Base-by-base conservation (phyloP, 805 yeast species). In the Candida sithepensis region DNA sequence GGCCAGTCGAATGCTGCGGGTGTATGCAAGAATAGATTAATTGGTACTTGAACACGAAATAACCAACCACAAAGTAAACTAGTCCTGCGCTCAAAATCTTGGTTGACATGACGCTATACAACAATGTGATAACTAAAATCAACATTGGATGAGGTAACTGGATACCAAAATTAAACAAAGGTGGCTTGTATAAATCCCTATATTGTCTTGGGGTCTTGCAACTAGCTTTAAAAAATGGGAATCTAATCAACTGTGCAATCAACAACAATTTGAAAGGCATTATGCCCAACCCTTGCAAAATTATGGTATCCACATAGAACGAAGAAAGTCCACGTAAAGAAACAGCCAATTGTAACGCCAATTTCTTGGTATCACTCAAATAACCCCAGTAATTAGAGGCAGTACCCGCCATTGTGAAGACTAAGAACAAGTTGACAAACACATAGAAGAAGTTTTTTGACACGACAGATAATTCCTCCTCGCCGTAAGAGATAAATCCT, bases 1-100 rank as follows among this genome's bases (percentile, higher is more conserved):
- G 87, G 1, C 98, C 99, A 0, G 97, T 94, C 0, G 97, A 90
- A 67, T 94, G 98, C 34, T 95, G 97, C 9, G 96, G 91, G 65
- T 94, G 98, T 28, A 89, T 90, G 71, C 94, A 85, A 0, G 96
- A 85, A 64, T 88, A 92, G 54, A 94, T 71, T 50, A 92, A 72
- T 66, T 90, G 97, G 64, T 91, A 92, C 67, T 92, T 92, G 75
- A 83, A 89, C 8, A 91, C 96, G 63, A 82, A 84, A 65, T 82
- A 92, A 0, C 98, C 97, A 47, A 89, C 69, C 14, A 87, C 66
- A 63, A 92, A 92, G 65, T 94, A 92, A 1, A 85, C 72, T 47
- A 90, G 69, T 0, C 98, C 97, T 10, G 96, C 87, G 2, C 87
- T 74, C 48, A 94, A 70, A 49, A 92, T 89, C 60, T 88, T 88